Evolutionary conservation across 139 green algal genomes (phyloP), one percentile per base, ranked within the genome.

Genomic region (Chlorella sorokiniana): DNA sequence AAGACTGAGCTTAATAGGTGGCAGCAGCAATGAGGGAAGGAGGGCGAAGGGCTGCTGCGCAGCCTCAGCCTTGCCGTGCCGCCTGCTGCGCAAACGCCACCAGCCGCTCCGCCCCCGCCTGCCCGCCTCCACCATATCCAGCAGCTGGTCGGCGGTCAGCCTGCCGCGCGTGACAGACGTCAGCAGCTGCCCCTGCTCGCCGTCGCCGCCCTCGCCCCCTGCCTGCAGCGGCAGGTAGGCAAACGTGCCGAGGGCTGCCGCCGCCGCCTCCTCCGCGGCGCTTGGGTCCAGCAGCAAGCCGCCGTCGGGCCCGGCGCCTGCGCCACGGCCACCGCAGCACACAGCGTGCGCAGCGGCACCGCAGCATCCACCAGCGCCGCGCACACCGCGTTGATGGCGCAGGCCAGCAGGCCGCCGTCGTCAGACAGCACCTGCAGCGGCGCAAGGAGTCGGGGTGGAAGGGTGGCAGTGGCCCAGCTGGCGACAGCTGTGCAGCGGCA

Each of bases 321-420:
- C 3, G 72, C 72, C 25, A 59, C 51, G 27, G 35, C 40, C 20
- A 79, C 51, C 0, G 72, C 72, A 18, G 72, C 35, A 42, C 31
- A 63, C 20, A 73, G 22, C 41, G 62, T 82, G 41, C 45, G 62
- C 85, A 96, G 87, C 3, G 91, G 90, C 25, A 96, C 80, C 0
- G 86, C 93, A 8, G 93, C 93, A 78, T 96, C 93, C 22, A 91
- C 83, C n/a, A 96, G 84, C 3, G 91, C 93, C 23, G 89, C 86
- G 67, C 84, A 92, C 5, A 86, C 86, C 8, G 91, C 93, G 59
- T 96, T 96, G 27, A 94, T 48, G 0, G 88, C 91, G 54, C 88
- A 92, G 9, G 90, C 59, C 35, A 96, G 83, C 77, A 93, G 37
- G 16, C 74, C 78, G 33, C 92, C 92, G 73, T 94, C 91, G n/a